Conservation (phyloP, 306 rosid genomes). For the Benincasa hispida region DNA sequence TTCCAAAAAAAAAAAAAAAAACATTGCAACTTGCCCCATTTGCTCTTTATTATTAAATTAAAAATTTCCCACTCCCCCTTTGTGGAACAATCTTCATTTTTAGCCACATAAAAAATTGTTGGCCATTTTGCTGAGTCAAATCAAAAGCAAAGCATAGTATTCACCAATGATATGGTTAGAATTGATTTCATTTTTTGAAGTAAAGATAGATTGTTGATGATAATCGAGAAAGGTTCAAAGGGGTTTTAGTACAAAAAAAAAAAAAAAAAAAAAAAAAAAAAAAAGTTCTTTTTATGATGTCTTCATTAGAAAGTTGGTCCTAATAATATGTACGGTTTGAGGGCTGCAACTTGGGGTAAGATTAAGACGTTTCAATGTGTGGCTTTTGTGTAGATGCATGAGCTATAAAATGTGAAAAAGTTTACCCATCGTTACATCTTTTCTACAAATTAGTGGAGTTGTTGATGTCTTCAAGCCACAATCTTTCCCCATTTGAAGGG, state of each 20-base stretch:
- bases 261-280: no score
- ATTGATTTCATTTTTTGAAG: neutral
- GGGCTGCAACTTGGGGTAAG: no score
- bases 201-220: neutral
- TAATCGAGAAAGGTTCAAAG: neutral
- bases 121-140: neutral
- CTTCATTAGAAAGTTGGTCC: neutral
- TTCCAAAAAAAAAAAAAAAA: neutral
- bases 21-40: neutral
- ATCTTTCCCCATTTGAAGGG: no score
- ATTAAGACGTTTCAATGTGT: no score
- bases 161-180: neutral
- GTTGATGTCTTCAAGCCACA: no score
- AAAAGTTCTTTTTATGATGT: neutral
- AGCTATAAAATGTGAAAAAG: no score
- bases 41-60: neutral
- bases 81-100: neutral
- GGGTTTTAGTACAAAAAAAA: neutral
- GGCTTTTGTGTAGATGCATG: no score
- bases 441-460: no score
- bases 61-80: neutral
- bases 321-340: no score
- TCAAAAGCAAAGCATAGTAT: neutral
- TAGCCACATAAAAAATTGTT: neutral
- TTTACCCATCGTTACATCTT: no score